Evolutionary conservation across 2,329 filamentous ascomycete species (phyloP).

Genomic region (Colletotrichum nymphaeae): DNA sequence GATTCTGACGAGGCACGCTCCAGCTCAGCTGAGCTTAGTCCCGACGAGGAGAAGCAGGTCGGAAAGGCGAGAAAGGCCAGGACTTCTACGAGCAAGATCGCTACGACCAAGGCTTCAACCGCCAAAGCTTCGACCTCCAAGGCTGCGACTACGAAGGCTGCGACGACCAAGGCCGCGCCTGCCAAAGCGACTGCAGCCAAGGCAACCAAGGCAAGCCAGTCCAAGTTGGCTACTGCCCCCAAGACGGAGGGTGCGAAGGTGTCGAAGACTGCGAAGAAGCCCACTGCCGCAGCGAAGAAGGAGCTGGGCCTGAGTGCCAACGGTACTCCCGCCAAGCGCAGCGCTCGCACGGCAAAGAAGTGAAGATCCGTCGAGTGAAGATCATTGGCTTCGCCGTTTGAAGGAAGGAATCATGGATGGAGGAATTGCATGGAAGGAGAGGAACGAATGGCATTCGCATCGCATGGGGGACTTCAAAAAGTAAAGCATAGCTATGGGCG

Average conservation of each 20-base stretch:
- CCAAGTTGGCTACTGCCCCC: slow-evolving; percentile 5
- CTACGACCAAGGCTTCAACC: not conserved
- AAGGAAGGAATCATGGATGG: not conserved
- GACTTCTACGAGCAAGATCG: not conserved
- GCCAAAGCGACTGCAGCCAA: slow-evolving; percentile 7
- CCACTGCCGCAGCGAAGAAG: slow-evolving; percentile 30
- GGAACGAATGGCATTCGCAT: not conserved
- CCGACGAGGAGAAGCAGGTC: slow-evolving; percentile 19
- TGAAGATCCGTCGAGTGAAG: not conserved
- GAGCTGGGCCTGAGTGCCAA: slow-evolving; percentile 24
- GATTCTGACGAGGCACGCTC: not conserved
- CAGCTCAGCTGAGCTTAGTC: not conserved
- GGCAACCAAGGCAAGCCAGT: slow-evolving; percentile 17
- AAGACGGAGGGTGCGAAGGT: slow-evolving; percentile 47
- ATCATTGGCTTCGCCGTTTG: not conserved
- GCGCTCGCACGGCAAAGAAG: slow-evolving; percentile 19
- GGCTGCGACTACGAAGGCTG: not conserved
- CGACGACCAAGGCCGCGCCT: not conserved
- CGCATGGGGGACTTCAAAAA: not conserved
- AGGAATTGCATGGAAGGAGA: not conserved
- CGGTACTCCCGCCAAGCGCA: slow-evolving; percentile 31
- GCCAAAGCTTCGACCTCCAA: not conserved
- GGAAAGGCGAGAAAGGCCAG: slow-evolving; percentile 15
- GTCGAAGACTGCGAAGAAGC: slow-evolving; percentile 37
- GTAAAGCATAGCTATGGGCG: slow-evolving; percentile 4